Evolutionary conservation across 1,284 basidiomycete genomes (phyloP).

Genomic region (Malassezia brasiliensis): DNA sequence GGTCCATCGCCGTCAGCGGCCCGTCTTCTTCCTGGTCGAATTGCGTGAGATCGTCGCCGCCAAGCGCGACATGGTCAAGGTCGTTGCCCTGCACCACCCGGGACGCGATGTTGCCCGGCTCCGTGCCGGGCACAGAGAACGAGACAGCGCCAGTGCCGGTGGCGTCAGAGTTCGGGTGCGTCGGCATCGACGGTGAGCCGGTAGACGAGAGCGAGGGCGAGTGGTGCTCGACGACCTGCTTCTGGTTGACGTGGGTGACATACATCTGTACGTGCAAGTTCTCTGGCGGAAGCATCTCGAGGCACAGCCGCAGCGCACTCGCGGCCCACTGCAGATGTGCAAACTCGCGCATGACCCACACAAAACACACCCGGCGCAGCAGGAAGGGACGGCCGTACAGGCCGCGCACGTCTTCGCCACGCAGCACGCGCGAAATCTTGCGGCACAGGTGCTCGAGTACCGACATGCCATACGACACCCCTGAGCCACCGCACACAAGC

Average conservation of each 20-base stretch:
- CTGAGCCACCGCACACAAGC: constrained; percentile 69
- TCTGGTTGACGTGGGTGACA: constrained; percentile 52
- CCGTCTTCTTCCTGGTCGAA: constrained; percentile 66
- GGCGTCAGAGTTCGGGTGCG: not conserved
- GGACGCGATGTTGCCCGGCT: not conserved
- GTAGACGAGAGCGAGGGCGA: not conserved
- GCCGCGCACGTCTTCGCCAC: constrained; percentile 32
- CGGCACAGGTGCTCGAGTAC: constrained; percentile 62
- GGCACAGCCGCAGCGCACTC: constrained; percentile 60
- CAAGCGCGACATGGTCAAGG: constrained; percentile 52
- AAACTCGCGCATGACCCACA: constrained; percentile 75
- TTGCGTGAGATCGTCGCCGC: constrained; percentile 64
- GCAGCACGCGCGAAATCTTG: constrained; percentile 54
- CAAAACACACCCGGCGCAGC: constrained; percentile 61
- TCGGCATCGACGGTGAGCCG: not conserved
- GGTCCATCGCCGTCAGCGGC: constrained; percentile 58
- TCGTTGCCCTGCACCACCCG: constrained; percentile 27
- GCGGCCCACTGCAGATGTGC: constrained; percentile 75
- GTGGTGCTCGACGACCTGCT: not conserved
- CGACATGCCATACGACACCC: constrained; percentile 65
- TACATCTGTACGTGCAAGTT: constrained; percentile 68
- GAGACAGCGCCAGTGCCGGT: not conserved
- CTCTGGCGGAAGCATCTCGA: constrained; percentile 56
- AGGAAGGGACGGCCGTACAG: constrained; percentile 50
- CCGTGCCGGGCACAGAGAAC: not conserved